Percentiles rank a stretch among this genome's conserved stretches.
Evolutionary conservation across 1,284 basidiomycete species (phyloP).

Genomic region (Pseudozyma tsukubaensis): DNA sequence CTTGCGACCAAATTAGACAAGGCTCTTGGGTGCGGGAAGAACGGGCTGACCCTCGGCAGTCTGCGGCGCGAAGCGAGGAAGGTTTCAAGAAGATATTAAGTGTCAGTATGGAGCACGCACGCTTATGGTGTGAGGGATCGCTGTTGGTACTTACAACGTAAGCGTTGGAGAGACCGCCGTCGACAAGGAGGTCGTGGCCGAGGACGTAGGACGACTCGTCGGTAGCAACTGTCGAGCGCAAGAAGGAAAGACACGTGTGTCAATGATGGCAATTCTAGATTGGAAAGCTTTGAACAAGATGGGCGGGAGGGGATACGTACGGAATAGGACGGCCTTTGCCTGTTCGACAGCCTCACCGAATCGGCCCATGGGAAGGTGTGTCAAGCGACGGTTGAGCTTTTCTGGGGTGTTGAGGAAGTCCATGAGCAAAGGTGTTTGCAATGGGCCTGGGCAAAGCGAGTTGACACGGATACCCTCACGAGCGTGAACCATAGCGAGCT

Average conservation of each 20-base stretch:
- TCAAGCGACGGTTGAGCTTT: conserved; percentile 88
- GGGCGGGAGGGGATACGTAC: conserved; percentile 11
- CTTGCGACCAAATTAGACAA: too few species aligned
- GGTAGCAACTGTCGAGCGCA: conserved; percentile 71
- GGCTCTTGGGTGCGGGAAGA: conserved; percentile 46
- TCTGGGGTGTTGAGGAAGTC: conserved; percentile 97
- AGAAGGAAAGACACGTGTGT: not conserved
- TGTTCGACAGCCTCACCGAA: conserved; percentile 96
- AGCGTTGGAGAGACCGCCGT: conserved; percentile 42
- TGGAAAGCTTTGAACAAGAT: not conserved
- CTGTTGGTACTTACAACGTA: conserved; percentile 36
- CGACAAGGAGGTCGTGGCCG: conserved; percentile 53
- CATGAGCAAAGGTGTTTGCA: conserved; percentile 84
- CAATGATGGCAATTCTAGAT: not conserved
- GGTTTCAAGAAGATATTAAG: too few species aligned
- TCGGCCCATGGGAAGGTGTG: conserved; percentile 94
- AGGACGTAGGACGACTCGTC: conserved; percentile 73
- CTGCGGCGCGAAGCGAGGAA: not conserved
- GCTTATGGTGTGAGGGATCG: not conserved
- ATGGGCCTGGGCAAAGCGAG: conserved; percentile 83
- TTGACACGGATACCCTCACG: conserved; percentile 95
- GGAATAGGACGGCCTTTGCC: conserved; percentile 88
- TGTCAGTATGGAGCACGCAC: not conserved
- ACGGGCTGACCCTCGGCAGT: conserved; percentile 52
- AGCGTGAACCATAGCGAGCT: conserved; percentile 96